Conservation (phyloP, 768 basidiomycete genomes). For the Collybia nuda region DNA sequence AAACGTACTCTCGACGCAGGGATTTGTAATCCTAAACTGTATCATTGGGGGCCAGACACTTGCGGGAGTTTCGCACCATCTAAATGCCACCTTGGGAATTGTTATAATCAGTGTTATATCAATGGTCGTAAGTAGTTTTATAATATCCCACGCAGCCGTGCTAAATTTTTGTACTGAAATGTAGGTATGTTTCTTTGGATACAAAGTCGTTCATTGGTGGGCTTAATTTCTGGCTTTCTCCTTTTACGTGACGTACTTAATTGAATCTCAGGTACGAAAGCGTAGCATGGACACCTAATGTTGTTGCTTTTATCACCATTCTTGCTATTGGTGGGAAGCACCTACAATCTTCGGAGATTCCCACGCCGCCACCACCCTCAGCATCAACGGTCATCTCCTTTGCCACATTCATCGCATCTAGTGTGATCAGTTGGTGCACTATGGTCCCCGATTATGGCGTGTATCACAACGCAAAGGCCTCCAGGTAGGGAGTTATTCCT, state of each 20-base stretch:
- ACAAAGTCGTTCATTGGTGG: slow-evolving; percentile 61
- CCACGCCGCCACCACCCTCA: slow-evolving; percentile 21
- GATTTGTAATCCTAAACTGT: slow-evolving; percentile 64
- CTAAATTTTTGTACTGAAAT: background rate
- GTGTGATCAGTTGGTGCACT: slow-evolving; percentile 40
- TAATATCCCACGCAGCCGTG: background rate
- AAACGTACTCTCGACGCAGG: slow-evolving; percentile 60
- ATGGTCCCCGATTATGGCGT: slow-evolving; percentile 45
- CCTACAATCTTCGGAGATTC: slow-evolving; percentile 25
- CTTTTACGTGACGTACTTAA: background rate
- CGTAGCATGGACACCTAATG: slow-evolving; percentile 66
- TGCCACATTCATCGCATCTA: slow-evolving; percentile 35
- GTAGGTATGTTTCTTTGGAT: slow-evolving; percentile 63
- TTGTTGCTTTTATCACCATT: slow-evolving; percentile 61
- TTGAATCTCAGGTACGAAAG: slow-evolving; percentile 43
- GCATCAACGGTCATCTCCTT: slow-evolving; percentile 33
- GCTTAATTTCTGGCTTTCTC: background rate
- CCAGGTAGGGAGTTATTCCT: slow-evolving; percentile 20
- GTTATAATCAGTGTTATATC: slow-evolving; percentile 38
- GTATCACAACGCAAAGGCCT: slow-evolving; percentile 33
- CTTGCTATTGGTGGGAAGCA: slow-evolving; percentile 66
- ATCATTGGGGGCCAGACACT: slow-evolving; percentile 72
- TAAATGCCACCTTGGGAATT: slow-evolving; percentile 38
- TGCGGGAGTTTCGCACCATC: slow-evolving; percentile 45
- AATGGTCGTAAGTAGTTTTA: slow-evolving; percentile 26